Evolutionary conservation across 768 basidiomycete species (phyloP), one percentile per base, ranked within the genome.

Genomic region (Termitomyces sp.): DNA sequence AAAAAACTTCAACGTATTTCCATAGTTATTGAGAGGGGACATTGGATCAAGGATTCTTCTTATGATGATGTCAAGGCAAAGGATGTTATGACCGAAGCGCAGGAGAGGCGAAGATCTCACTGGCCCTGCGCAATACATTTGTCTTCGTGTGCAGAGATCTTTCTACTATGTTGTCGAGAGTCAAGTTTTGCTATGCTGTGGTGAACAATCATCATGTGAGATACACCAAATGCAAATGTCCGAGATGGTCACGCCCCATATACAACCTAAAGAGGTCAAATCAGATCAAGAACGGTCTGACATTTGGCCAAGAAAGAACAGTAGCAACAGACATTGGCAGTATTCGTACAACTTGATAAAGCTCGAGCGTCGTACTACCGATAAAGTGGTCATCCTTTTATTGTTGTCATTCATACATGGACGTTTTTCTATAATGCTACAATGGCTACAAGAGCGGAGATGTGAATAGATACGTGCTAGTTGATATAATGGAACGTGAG

Each of bases 401-500:
- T 54, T 54, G 33, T 44, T 22, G 52, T 59, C 42, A 8, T 54
- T 49, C 59, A n/a, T 60, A 45, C 22, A 24, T 36, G 54, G 49
- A 54, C 33, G 9, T 8, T 37, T 22, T 46, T 51, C 52, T 54
- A 49, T 46, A 52, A 42, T 16, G 61, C 61, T 58, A 62, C 58
- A 62, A 30, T 62, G 61, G 55, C 51, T 62, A 59, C 51, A 59
- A 34, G 31, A 37, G 54, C 11, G 39, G 44, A 13, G 27, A 30
- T 41, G 36, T 16, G 55, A 53, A 59, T 50, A 44, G 12, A 49
- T 33, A 36, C 13, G 18, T 49, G 36, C 27, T 22, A 20, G 13
- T 48, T 39, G 46, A 9, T 55, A 30, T 20, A 60, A 55, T 61
- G 58, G 58, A n/a, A 57, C 61, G 49, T 47, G 59, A 42, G 30